phyloP scores from a whole-genome alignment of 805 yeast genomes.

The Zygosaccharomyces gambellarensis region DNA sequence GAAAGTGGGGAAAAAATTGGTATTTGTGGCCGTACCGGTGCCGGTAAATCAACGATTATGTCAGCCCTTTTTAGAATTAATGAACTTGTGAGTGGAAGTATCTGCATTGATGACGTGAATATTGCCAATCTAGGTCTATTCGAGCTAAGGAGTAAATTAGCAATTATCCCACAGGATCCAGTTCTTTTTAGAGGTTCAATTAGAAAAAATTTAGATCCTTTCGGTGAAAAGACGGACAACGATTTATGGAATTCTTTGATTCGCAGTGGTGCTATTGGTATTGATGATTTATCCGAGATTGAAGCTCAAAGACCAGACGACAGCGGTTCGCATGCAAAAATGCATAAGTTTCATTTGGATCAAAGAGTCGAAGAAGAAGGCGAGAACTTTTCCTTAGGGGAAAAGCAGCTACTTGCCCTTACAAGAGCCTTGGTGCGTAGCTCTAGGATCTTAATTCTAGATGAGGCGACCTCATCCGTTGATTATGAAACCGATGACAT shows the following conservation, averaged over 20 bases:
- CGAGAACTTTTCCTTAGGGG: constrained; percentile 64
- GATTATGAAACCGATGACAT: constrained; percentile 70
- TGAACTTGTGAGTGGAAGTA: constrained; percentile 55
- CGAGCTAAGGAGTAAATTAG: constrained; percentile 57
- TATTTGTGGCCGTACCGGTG: constrained; percentile 64
- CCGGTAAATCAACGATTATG: constrained; percentile 61
- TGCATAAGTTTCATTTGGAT: constrained; percentile 59
- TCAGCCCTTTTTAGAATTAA: constrained; percentile 54
- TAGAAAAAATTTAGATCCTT: constrained; percentile 69
- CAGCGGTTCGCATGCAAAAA: constrained; percentile 25
- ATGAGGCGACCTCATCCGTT: constrained; percentile 75
- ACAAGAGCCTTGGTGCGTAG: constrained; percentile 67
- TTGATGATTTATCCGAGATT: constrained; percentile 32
- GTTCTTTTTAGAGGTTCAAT: constrained; percentile 69
- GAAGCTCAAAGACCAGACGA: constrained; percentile 33
- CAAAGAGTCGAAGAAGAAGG: constrained; percentile 64
- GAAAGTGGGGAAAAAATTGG: constrained; percentile 54
- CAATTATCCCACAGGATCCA: constrained; percentile 82
- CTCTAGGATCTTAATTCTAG: constrained; percentile 57
- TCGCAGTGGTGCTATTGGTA: constrained; percentile 54
- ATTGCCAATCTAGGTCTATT: constrained; percentile 55
- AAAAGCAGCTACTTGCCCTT: constrained; percentile 62
- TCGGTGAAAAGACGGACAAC: constrained; percentile 51
- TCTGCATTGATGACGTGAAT: constrained; percentile 63
- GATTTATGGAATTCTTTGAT: constrained; percentile 57